phyloP scores from a whole-genome alignment of 192 early-diverging fungal genomes.

The Linnemannia zychae region DNA sequence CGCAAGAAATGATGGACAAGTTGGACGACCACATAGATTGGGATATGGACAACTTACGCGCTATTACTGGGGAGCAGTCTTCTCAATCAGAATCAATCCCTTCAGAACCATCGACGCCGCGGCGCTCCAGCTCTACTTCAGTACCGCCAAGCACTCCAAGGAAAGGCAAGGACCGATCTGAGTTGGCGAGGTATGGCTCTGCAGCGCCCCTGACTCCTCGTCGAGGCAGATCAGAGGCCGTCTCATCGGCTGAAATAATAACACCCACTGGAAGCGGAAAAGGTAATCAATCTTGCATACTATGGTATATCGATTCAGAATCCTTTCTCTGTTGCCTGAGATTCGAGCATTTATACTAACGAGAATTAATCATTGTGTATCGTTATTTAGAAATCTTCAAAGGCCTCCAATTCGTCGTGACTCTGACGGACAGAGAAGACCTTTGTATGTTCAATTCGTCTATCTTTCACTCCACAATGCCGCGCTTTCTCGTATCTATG shows the following conservation, averaged over 20 bases:
- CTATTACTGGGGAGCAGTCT: too few species aligned
- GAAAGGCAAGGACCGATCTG: conserved; percentile 13
- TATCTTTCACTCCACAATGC: too few species aligned
- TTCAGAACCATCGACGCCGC: neutral
- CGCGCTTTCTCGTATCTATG: too few species aligned
- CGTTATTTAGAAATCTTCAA: conserved; percentile 26
- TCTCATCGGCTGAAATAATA: neutral
- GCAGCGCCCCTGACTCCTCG: conserved; percentile 14
- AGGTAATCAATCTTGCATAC: conserved; percentile 7
- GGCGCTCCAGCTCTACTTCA: conserved; percentile 13
- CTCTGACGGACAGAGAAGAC: neutral
- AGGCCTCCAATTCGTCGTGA: conserved; percentile 26
- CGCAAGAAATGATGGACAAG: conserved; percentile 21
- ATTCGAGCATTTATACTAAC: neutral
- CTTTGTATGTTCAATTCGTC: neutral
- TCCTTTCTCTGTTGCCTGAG: neutral
- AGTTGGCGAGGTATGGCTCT: neutral
- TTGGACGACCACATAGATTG: conserved; percentile 25
- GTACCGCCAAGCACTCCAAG: conserved; percentile 24
- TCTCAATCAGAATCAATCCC: neutral
- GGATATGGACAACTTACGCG: conserved; percentile 1
- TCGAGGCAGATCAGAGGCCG: conserved; percentile 6
- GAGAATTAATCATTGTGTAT: neutral
- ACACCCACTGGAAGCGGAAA: conserved; percentile 26
- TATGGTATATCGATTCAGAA: neutral